Percentiles rank a stretch among this genome's conserved stretches.
Conservation (phyloP, 148 eudicot genomes). For the Silene conica region DNA sequence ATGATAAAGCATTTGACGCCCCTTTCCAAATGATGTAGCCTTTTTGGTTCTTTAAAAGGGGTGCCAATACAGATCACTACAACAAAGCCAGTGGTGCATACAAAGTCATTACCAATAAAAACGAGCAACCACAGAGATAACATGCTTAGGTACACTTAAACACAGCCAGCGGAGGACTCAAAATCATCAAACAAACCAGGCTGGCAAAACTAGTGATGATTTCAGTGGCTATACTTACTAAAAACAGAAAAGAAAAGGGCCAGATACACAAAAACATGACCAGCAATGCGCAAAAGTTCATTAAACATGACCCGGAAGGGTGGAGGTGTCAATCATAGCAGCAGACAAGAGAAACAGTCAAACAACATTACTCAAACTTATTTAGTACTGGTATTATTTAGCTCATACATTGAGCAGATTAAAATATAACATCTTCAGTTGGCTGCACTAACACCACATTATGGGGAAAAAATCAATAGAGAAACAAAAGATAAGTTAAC, state of each 20-base stretch:
- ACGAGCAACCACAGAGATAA: background rate
- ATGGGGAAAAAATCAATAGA: background rate
- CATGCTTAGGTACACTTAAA: background rate
- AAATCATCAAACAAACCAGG: background rate
- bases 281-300: background rate
- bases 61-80: background rate
- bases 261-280: background rate
- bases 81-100: background rate
- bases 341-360: background rate
- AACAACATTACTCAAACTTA: background rate
- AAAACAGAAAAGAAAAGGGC: background rate
- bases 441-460: background rate
- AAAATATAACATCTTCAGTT: background rate
- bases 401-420: slow-evolving; percentile 1
- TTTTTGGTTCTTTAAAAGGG: background rate
- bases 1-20: background rate
- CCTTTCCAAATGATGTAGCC: background rate
- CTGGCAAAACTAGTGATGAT: background rate
- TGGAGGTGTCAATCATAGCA: background rate
- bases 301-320: background rate
- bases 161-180: background rate
- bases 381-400: background rate
- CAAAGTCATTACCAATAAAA: background rate
- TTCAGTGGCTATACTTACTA: background rate
- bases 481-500: slow-evolving; percentile 2